phyloP scores from a whole-genome alignment of 768 basidiomycete genomes.

The Cystobasidium onofrii region DNA sequence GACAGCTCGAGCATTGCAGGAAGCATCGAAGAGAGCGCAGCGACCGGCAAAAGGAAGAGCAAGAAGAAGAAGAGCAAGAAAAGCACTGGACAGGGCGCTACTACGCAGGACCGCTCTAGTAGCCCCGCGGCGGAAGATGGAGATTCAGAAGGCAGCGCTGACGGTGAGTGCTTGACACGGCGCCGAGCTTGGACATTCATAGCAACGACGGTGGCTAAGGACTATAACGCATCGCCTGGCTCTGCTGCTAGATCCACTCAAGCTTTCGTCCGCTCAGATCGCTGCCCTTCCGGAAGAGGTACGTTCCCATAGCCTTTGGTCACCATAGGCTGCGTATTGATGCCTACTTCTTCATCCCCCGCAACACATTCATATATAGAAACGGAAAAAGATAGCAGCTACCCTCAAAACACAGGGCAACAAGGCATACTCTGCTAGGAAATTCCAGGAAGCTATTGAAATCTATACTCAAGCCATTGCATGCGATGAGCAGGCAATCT shows the following conservation, averaged over 20 bases:
- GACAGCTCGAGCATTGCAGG: not conserved
- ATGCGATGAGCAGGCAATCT: conserved; percentile 58
- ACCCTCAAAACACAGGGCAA: conserved; percentile 50
- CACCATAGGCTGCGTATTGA: no score
- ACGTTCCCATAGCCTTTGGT: no score
- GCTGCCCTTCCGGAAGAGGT: conserved; percentile 28
- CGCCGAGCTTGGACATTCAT: not conserved
- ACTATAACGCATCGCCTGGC: not conserved
- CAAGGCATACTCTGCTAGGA: conserved; percentile 48
- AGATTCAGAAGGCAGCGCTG: conserved; percentile 10
- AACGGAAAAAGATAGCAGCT: conserved; percentile 53
- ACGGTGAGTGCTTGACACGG: not conserved
- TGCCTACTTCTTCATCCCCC: no score
- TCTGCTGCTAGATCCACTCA: conserved; percentile 26
- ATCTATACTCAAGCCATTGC: conserved; percentile 52
- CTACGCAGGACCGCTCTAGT: not conserved
- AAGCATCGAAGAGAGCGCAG: conserved; percentile 3
- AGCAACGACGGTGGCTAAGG: not conserved
- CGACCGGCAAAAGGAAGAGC: conserved; percentile 15
- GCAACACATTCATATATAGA: conserved; percentile 36
- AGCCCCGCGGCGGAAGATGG: conserved; percentile 17
- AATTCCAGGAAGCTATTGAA: conserved; percentile 48
- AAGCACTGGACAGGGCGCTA: not conserved
- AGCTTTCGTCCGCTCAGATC: conserved; percentile 14
- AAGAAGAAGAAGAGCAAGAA: conserved; percentile 34